phyloP scores from a whole-genome alignment of 75 land plant genomes.

The Picea glauca region DNA sequence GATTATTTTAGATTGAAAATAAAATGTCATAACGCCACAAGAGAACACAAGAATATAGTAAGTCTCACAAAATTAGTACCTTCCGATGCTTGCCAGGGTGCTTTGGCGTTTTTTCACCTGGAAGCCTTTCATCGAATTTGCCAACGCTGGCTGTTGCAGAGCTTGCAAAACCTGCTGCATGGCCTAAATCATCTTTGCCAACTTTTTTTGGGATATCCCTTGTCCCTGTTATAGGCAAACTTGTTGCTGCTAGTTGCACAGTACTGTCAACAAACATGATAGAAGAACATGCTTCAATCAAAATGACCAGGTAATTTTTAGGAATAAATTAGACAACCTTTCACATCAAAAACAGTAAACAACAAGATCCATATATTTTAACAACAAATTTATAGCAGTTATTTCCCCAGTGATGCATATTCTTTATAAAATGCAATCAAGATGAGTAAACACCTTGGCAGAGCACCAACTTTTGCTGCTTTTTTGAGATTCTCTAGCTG shows the following conservation, averaged over 20 bases:
- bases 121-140: conserved; percentile 90
- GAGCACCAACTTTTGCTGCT: conserved; percentile 82
- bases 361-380: not conserved
- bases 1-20: not conserved
- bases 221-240: conserved; percentile 90
- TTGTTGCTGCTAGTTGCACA: conserved; percentile 84
- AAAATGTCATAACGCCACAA: not conserved
- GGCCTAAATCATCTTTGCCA: conserved; percentile 67
- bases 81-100: conserved; percentile 84
- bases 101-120: conserved; percentile 89
- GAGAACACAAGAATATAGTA: not conserved
- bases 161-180: conserved; percentile 89
- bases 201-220: conserved; percentile 46
- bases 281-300: not conserved
- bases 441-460: conserved; percentile 58
- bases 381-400: not conserved
- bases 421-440: not conserved
- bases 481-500: conserved; percentile 79
- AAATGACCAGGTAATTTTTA: not conserved
- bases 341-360: not conserved
- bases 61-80: conserved; percentile 29
- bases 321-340: not conserved
- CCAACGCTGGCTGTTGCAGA: conserved; percentile 97
- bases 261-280: conserved; percentile 48
- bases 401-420: not conserved